These are phyloP conservation scores for Achaetomium macrosporum DNA, from an alignment of 2,329 filamentous ascomycete species.

Conservation along the genomic window DNA sequence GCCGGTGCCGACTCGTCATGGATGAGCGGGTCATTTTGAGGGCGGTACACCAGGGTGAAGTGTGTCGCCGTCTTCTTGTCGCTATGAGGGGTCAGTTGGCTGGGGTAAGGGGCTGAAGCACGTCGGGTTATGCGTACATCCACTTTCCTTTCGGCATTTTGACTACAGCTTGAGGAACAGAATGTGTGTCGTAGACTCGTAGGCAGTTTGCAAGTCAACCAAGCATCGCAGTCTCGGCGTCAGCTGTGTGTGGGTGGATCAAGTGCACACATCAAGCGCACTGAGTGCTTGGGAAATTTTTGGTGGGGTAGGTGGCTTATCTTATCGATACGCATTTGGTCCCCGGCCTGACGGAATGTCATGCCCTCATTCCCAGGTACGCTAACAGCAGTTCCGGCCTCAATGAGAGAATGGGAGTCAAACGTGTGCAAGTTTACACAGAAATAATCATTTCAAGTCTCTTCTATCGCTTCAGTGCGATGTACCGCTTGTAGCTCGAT, in stretches of 20 bases:
- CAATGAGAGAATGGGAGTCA: too few relatives aligned
- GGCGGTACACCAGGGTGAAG: constrained; percentile 90
- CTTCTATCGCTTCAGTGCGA: too few relatives aligned
- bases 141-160: constrained; percentile 73
- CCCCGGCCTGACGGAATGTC: too few relatives aligned
- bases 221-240: background rate
- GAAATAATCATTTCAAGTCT: too few relatives aligned
- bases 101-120: too few relatives aligned
- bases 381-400: too few relatives aligned
- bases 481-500: too few relatives aligned
- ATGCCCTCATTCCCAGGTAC: too few relatives aligned
- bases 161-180: constrained; percentile 17
- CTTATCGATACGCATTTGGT: constrained; percentile 22
- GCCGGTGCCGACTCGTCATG: constrained; percentile 84
- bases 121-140: constrained; percentile 46
- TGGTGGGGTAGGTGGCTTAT: constrained; percentile 24
- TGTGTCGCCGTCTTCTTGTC: constrained; percentile 90
- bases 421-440: too few relatives aligned
- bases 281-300: constrained; percentile 17
- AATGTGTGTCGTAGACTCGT: background rate
- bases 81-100: constrained; percentile 30
- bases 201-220: background rate
- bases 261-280: constrained; percentile 1
- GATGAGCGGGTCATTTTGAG: constrained; percentile 95
- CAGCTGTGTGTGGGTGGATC: background rate